These are phyloP conservation scores for Gnaphalium uliginosum DNA, from an alignment of 129 eudicot species.

Conservation along the genomic window DNA sequence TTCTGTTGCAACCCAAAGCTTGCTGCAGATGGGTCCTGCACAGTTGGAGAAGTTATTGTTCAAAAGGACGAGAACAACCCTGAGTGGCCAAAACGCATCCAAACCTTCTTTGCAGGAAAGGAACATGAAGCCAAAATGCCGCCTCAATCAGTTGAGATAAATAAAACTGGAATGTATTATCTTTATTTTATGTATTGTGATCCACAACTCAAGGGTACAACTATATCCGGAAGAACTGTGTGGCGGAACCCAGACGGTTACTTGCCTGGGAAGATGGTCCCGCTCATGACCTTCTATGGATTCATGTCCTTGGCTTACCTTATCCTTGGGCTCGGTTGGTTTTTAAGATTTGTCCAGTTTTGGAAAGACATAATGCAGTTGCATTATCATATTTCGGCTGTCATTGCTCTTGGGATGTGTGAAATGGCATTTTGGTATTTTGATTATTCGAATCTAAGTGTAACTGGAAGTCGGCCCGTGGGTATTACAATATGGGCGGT, in stretches of 20 bases:
- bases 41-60: slow-evolving; percentile 64
- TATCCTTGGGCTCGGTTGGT: slow-evolving; percentile 63
- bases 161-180: slow-evolving; percentile 70
- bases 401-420: slow-evolving; percentile 81
- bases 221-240: slow-evolving; percentile 54
- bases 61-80: slow-evolving; percentile 48
- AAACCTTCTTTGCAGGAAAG: slow-evolving; percentile 59
- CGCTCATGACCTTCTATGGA: slow-evolving; percentile 65
- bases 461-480: slow-evolving; percentile 63
- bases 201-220: slow-evolving; percentile 60
- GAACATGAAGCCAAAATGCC: slow-evolving; percentile 48
- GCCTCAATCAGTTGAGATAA: slow-evolving; percentile 49
- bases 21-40: slow-evolving; percentile 51
- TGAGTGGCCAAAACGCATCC: slow-evolving; percentile 62
- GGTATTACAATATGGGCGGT: slow-evolving; percentile 76
- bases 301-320: slow-evolving; percentile 68
- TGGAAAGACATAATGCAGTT: slow-evolving; percentile 73
- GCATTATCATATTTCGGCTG: slow-evolving; percentile 68
- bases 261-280: slow-evolving; percentile 69
- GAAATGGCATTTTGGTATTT: slow-evolving; percentile 78
- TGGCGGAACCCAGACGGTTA: slow-evolving; percentile 83
- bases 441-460: slow-evolving; percentile 68
- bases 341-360: slow-evolving; percentile 57
- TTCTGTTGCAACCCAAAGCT: slow-evolving; percentile 66
- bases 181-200: slow-evolving; percentile 74